phyloP scores from a whole-genome alignment of 352 stramenopile genomes.

The Globisporangium abappressorium region DNA sequence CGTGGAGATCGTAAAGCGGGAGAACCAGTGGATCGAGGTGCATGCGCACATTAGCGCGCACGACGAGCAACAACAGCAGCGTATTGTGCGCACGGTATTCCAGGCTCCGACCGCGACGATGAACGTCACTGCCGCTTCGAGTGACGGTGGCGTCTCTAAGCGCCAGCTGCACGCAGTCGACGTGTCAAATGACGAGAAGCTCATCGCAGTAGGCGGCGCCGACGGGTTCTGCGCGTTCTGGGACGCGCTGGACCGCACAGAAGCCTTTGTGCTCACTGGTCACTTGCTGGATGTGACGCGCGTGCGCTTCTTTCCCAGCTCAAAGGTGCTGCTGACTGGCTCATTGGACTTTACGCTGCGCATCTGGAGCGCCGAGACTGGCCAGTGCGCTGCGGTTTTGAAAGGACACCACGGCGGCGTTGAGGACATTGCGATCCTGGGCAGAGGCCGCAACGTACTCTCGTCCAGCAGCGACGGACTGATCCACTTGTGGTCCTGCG shows the following conservation, averaged over 20 bases:
- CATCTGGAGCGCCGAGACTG: conserved; percentile 54
- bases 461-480: conserved; percentile 60
- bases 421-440: conserved; percentile 58
- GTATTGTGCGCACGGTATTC: conserved; percentile 39
- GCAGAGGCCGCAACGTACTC: conserved; percentile 63
- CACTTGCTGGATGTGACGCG: conserved; percentile 64
- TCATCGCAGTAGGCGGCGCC: conserved; percentile 47
- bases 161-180: conserved; percentile 47
- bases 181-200: conserved; percentile 48
- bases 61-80: conserved; percentile 10
- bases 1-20: conserved; percentile 34
- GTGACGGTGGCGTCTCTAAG: neutral
- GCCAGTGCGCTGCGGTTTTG: conserved; percentile 52
- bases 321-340: conserved; percentile 61
- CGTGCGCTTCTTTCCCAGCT: conserved; percentile 66
- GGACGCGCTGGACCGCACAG: conserved; percentile 27
- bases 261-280: conserved; percentile 33
- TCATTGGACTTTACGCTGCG: conserved; percentile 73
- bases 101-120: conserved; percentile 43
- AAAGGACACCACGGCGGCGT: conserved; percentile 58
- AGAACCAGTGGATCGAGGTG: conserved; percentile 49
- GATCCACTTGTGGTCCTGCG: conserved; percentile 68
- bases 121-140: conserved; percentile 1
- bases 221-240: conserved; percentile 56
- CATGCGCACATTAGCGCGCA: conserved; percentile 18